phyloP scores from a whole-genome alignment of 2,329 filamentous ascomycete genomes.

The Dothistroma septosporum region DNA sequence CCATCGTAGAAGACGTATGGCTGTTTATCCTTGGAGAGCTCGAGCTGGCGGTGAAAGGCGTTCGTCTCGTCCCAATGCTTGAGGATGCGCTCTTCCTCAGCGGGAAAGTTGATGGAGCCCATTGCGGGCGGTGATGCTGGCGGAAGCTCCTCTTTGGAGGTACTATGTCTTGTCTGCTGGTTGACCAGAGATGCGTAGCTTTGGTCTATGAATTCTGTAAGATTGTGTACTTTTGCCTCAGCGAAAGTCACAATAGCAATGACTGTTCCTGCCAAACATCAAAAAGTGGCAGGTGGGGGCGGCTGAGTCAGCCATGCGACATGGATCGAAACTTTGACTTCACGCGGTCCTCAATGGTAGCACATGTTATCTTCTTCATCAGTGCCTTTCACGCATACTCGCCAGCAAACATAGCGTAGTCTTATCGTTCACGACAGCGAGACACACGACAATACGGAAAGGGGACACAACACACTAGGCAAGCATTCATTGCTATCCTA shows the following conservation, averaged over 20 bases:
- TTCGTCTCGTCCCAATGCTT: slow-evolving; percentile 85
- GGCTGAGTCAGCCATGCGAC: not conserved
- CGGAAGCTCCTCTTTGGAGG: not conserved
- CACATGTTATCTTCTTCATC: not conserved
- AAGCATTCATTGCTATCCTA: not conserved
- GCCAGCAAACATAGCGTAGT: not conserved
- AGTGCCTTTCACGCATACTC: not conserved
- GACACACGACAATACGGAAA: not conserved
- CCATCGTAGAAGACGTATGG: slow-evolving; percentile 92
- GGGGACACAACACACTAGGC: not conserved
- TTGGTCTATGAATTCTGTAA: not conserved
- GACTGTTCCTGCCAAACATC: not conserved
- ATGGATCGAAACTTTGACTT: not conserved
- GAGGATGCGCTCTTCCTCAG: slow-evolving; percentile 82
- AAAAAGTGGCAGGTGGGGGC: not conserved
- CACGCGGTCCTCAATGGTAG: not conserved
- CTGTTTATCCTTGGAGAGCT: slow-evolving; percentile 75
- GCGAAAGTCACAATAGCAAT: not conserved
- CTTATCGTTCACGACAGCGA: not conserved
- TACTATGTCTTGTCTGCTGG: not conserved
- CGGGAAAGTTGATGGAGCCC: slow-evolving; percentile 70
- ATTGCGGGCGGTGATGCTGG: slow-evolving; percentile 33
- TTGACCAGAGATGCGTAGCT: not conserved
- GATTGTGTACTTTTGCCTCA: not conserved
- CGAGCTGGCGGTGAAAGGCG: slow-evolving; percentile 82